Conservation (phyloP, 768 basidiomycete genomes). For the Strobilomyces dryophilus region DNA sequence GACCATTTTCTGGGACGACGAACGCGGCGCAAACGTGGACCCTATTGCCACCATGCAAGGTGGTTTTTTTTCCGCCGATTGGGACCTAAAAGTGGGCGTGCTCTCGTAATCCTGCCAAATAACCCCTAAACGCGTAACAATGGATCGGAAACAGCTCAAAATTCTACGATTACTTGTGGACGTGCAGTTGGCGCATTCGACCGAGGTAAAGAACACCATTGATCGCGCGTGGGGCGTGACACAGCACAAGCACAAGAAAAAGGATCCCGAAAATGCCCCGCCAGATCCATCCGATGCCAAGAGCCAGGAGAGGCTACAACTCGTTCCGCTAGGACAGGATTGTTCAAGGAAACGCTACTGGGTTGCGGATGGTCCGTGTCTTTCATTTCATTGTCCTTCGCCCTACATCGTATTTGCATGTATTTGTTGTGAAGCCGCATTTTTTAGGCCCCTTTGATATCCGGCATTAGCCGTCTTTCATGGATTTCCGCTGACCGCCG, state of each 20-base stretch:
- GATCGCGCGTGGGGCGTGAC: conserved; percentile 86
- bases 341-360: conserved; percentile 74
- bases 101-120: conserved; percentile 22
- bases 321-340: conserved; percentile 77
- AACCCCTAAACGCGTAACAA: conserved; percentile 29
- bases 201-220: conserved; percentile 64
- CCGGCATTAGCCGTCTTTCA: conserved; percentile 34
- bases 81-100: conserved; percentile 73
- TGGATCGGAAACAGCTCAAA: conserved; percentile 53
- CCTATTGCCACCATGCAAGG: conserved; percentile 62
- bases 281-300: conserved; percentile 58
- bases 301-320: conserved; percentile 60
- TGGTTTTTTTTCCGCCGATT: conserved; percentile 78
- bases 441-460: conserved; percentile 40
- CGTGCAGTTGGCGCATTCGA: conserved; percentile 68
- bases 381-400: conserved; percentile 31
- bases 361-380: conserved; percentile 82
- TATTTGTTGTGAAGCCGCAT: conserved; percentile 58
- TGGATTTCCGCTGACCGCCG: conserved; percentile 32
- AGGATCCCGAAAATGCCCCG: conserved; percentile 51
- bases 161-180: conserved; percentile 83
- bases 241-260: conserved; percentile 83
- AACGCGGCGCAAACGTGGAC: conserved; percentile 61
- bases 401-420: conserved; percentile 55
- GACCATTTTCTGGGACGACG: conserved; percentile 79